Evolutionary conservation across 1,284 basidiomycete species (phyloP), one percentile per base, ranked within the genome.

Genomic region (Phellopilus nigrolimitatus): DNA sequence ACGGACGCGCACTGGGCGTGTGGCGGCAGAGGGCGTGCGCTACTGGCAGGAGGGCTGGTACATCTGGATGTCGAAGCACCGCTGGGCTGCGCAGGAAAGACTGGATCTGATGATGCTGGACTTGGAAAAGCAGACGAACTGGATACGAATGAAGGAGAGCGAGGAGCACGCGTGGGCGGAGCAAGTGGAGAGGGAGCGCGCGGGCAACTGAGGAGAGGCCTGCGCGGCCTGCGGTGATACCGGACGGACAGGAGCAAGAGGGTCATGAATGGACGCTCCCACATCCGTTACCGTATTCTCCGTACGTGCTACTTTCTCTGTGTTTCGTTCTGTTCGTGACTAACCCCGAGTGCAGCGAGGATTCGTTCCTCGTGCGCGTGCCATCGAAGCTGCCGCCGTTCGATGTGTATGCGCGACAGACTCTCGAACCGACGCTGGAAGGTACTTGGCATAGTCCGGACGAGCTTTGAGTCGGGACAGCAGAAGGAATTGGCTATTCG

Each of bases 31-130:
- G 46, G 66, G 71, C 12, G 68, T 68, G 25, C 76, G 73, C 56
- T 72, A 76, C 59, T 89, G 86, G 86, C 72, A 84, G 48, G 79
- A 82, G 60, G 85, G 86, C 1, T 83, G 77, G 75, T 89, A 89
- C 60, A 58, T 89, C 34, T 88, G 85, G 84, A 74, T 75, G 43
- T 77, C 76, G 21, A 72, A 72, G 53, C 79, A 72, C 47, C 70
- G 71, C 33, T 71, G 70, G 64, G 77, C 73, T 9, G 71, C 75
- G 9, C 70, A 76, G 57, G 76, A 83, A 61, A 80, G 78, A 60
- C 63, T 81, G 49, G 66, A 75, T 21, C 68, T 73, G 48, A 87
- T 88, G 84, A 71, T 69, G 60, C 61, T 70, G 46, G 74, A 75
- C 56, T 66, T 88, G 37, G 70, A 72, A 53, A 65, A 62, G 17